These are phyloP conservation scores for Podospora comata DNA, from an alignment of 495 filamentous ascomycete species.

Conservation along the genomic window DNA sequence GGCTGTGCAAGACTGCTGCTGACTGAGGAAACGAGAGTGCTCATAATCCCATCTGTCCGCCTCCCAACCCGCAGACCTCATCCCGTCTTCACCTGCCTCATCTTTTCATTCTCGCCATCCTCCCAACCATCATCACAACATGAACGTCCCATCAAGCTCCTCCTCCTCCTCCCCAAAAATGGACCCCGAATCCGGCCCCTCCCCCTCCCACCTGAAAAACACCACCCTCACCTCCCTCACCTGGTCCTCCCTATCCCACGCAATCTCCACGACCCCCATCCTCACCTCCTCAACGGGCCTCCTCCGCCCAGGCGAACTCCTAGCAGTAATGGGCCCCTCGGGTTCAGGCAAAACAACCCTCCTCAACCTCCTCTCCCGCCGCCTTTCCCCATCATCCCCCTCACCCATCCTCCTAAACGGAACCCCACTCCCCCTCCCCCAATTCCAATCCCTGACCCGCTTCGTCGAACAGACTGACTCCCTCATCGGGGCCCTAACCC, in stretches of 20 bases:
- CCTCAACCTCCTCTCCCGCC: constrained; percentile 72
- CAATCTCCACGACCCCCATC: constrained; percentile 1
- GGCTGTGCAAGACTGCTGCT: too few species aligned
- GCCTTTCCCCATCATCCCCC: constrained; percentile 27
- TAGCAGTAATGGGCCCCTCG: constrained; percentile 74
- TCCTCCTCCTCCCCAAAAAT: background rate
- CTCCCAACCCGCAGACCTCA: too few species aligned
- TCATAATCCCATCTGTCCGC: too few species aligned
- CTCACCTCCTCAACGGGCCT: background rate
- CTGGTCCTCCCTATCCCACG: constrained; percentile 12
- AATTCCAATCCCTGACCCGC: constrained; percentile 53
- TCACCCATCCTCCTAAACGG: constrained; percentile 60
- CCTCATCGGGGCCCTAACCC: constrained; percentile 72
- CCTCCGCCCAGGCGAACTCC: constrained; percentile 57
- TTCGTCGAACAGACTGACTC: constrained; percentile 88
- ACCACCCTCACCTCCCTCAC: constrained; percentile 4
- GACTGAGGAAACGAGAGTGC: too few species aligned
- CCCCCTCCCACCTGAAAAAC: background rate
- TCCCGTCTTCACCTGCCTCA: too few species aligned
- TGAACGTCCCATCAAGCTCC: background rate
- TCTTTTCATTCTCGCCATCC: background rate
- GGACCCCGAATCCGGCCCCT: background rate
- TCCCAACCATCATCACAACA: background rate
- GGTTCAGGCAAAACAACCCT: constrained; percentile 77
- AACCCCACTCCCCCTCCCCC: constrained; percentile 28